Base-by-base conservation (phyloP, 768 basidiomycete species). In the Termitomyces sp. region DNA sequence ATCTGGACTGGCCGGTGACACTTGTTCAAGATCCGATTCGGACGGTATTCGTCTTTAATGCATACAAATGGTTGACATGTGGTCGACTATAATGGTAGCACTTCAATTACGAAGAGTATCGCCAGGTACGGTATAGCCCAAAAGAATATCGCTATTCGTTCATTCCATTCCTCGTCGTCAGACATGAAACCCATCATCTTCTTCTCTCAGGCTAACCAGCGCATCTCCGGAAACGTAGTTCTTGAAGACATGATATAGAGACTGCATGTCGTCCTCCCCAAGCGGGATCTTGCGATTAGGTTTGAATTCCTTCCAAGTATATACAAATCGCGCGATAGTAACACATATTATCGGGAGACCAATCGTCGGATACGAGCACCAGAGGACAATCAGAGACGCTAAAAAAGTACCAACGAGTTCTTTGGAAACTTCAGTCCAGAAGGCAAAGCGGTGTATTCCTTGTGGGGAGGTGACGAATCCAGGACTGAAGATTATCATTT, bases 181-280 rank as follows among this genome's bases (percentile, higher is more conserved):
- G n/a, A 53, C 8, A 65, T 30, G 55, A 56, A 62, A 24, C 48
- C 64, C 32, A 42, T 37, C 10, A 46, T 57, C 44, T 37, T 65
- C 58, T 58, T 64, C 49, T 30, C 45, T 61, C 47, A 68, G 33
- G 1, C 48, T 54, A 52, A 51, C 26, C 22, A 58, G 10, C 13
- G 55, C 37, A 44, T 57, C 54, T 0, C 49, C 56, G 5, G 55
- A 33, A 1, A 53, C 50, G 22, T 57, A 62, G 30, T 60, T 49
- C 39, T 45, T 58, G 39, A 44, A 55, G 10, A 64, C 60, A 18
- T 76, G 60, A 57, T 75, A 77, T 13, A 79, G 60, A 34, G 70
- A 69, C 61, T 79, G 78, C 48, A 63, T 66, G 55, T 77, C 76
- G 55, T 79, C 74, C 42, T 72, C 65, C 12, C 78, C 78, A n/a